Evolutionary conservation across 495 filamentous ascomycete species (phyloP).

Genomic region (Terfezia claveryi): DNA sequence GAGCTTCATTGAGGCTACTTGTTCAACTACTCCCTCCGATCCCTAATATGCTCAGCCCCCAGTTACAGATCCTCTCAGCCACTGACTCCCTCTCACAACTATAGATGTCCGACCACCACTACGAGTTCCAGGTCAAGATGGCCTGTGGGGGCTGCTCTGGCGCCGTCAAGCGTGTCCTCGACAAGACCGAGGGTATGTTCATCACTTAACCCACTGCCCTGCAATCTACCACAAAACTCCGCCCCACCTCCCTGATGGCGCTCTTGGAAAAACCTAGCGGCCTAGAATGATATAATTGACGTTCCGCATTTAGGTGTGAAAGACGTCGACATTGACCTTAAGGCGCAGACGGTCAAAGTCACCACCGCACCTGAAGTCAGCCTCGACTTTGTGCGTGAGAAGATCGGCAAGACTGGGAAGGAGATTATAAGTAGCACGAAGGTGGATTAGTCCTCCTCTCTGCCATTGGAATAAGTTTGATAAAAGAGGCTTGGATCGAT

Average conservation of each 20-base stretch:
- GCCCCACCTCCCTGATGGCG: neutral
- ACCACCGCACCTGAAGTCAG: constrained; percentile 37
- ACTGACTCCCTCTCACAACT: no score
- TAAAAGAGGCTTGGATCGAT: no score
- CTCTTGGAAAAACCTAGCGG: neutral
- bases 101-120: constrained; percentile 29
- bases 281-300: neutral
- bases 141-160: constrained; percentile 42
- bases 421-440: constrained; percentile 53
- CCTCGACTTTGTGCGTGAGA: constrained; percentile 64
- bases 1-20: no score
- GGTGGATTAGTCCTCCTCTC: constrained; percentile 7
- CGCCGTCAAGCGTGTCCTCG: constrained; percentile 72
- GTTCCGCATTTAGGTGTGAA: constrained; percentile 45
- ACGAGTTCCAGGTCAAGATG: constrained; percentile 47
- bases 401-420: constrained; percentile 93
- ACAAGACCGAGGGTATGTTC: constrained; percentile 61
- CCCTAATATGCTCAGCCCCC: no score
- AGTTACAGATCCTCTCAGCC: no score
- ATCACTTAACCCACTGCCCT: constrained; percentile 1
- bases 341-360: constrained; percentile 55
- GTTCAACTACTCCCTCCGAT: no score
- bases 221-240: neutral
- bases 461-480: no score
- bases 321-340: constrained; percentile 65